These are phyloP conservation scores for Leucosporidium scottii DNA, from an alignment of 768 basidiomycete species.

Conservation along the genomic window DNA sequence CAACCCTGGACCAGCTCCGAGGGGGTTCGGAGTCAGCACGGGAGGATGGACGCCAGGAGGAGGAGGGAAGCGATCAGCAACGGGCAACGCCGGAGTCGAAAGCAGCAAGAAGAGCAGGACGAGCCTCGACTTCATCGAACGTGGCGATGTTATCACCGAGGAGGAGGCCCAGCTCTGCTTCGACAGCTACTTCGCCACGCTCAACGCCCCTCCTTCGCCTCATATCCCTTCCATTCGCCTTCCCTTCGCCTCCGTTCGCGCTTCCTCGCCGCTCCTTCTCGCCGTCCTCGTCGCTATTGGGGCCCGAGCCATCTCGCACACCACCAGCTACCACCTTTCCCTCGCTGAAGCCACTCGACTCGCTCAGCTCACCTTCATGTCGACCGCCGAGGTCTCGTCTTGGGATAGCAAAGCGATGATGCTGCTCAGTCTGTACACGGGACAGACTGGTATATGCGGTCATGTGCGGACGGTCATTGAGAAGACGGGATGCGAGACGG, in stretches of 20 bases:
- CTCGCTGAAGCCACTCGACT: neutral
- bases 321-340: neutral
- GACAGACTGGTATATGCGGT: neutral
- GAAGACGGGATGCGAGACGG: neutral
- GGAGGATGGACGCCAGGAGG: neutral
- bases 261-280: neutral
- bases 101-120: neutral
- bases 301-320: neutral
- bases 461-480: neutral
- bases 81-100: neutral
- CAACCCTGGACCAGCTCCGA: neutral
- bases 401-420: neutral
- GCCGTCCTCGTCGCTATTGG: neutral
- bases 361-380: neutral
- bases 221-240: neutral
- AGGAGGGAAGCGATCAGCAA: neutral
- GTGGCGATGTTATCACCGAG: neutral
- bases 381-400: neutral
- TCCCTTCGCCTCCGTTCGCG: neutral
- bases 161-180: neutral
- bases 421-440: neutral
- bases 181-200: neutral
- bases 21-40: too few relatives aligned
- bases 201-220: neutral
- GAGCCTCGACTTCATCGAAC: neutral